Base-by-base conservation (phyloP, 2,329 filamentous ascomycete species). In the Penicillium sp. region DNA sequence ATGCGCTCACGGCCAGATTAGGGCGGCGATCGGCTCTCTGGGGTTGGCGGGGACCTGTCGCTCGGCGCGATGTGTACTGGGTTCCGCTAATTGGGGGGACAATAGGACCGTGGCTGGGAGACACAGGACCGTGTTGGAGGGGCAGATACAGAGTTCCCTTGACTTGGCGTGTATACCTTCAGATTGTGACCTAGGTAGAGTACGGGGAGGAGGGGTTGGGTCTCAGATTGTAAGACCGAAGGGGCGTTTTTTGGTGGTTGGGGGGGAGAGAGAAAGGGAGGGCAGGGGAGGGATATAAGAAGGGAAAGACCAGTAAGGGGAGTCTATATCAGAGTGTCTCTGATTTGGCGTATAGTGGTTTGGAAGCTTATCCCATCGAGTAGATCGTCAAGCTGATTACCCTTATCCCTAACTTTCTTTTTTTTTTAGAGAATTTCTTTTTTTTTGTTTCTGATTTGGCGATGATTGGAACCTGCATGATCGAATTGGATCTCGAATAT, bases 161-260 rank as follows among this genome's bases (percentile, higher is more conserved):
- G 37, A 42, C 37, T 42, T 39, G 35, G 35, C 35, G 35, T 39
- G 29, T 39, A 39, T 19, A 39, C 35, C 35, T 42, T 19, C 8
- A 7, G 10, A 11, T n/a, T 42, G 9, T 42, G 9, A 24, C 9
- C 35, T 54, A 33, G 54, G 55, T 52, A 31, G n/a, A 43, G 55
- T 45, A 39, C 24, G 49, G 54, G 50, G 35, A 26, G 49, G 43
- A 26, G 11, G 60, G 59, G 63, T 27, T 63, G 60, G 61, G 65
- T 67, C 59, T 66, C 64, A 65, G 65, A 66, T 60, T 56, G 50
- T 27, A 50, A 49, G 47, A 57, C 54, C 50, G 55, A 54, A 59
- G 55, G 60, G 60, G 50, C 19, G 55, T 54, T 51, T 49, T 39
- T n/a, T 53, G 52, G 45, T 53, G 63, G 50, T 57, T 58, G 60